Evolutionary conservation across 2,329 filamentous ascomycete genomes (phyloP), one percentile per base, ranked within the genome.

Genomic region (Onygenales sp.): DNA sequence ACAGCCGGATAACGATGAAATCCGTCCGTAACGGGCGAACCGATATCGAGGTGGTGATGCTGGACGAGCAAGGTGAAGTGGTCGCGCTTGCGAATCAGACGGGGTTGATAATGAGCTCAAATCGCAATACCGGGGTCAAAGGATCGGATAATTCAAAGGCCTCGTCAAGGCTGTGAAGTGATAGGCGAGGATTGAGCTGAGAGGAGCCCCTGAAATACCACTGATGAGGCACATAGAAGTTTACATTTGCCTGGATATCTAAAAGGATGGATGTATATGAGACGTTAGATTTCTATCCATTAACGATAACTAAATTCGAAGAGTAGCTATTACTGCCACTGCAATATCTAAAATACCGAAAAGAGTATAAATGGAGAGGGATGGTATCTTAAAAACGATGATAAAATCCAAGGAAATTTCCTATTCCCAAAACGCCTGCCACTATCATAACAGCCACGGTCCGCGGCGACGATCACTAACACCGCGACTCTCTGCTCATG

Each of bases 1-100:
- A 49, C 13, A 49, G 47, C 21, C 36, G 47, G 40, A 39, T 49
- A 11, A 42, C 32, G 13, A 49, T 36, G 17, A 49, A 49, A 40
- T 21, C 36, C 9, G 11, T 49, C 21, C 47, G 47, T 14, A 40
- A 49, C 32, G 47, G 47, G 4, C 34, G 47, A 27, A 49, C 36
- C 10, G 47, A 49, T 39, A 49, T 49, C 40, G 47, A 49, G 36
- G 47, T 49, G 36, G 32, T 49, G 31, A 37, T 49, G 47, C 10
- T 42, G 47, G 47, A 49, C 40, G 47, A 49, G 21, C 34, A 11
- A 7, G 47, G 47, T 9, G 47, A 49, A 3, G 36, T 49, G 36
- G 47, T 49, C 31, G 47, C 47, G 5, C 17, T 49, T 49, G 47
- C 47, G 21, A 49, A 34, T 11, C 47, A 49, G 47, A n/a, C 40